Evolutionary conservation across 306 rosid genomes (phyloP).

Genomic region (Hippophae rhamnoides): DNA sequence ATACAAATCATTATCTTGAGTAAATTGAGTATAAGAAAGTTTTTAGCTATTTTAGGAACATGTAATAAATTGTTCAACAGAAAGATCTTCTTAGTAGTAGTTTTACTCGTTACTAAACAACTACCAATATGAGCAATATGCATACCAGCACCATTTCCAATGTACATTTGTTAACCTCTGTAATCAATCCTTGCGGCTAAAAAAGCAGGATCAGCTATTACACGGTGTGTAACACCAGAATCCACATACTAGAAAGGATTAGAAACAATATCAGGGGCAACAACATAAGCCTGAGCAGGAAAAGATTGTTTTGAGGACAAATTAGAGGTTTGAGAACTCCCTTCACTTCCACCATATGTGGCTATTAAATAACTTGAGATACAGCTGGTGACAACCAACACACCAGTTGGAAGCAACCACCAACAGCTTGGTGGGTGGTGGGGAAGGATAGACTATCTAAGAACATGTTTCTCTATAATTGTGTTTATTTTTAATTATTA

Average conservation of each 20-base stretch:
- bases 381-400: no score
- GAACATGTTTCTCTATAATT: no score
- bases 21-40: not conserved
- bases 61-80: no score
- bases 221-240: not conserved
- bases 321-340: no score
- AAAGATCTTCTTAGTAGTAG: no score
- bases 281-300: not conserved
- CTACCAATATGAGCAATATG: not conserved
- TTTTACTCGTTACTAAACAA: not conserved
- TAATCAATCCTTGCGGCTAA: not conserved
- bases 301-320: no score
- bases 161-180: not conserved
- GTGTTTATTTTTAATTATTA: no score
- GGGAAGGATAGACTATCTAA: no score
- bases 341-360: no score
- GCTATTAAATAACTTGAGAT: no score
- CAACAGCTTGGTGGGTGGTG: no score
- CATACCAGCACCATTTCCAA: not conserved
- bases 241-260: not conserved
- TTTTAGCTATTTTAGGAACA: not conserved
- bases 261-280: not conserved
- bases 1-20: not conserved
- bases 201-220: not conserved
- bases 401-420: no score